phyloP scores from a whole-genome alignment of 2,329 filamentous ascomycete species.

The Sporothrix pallida region DNA sequence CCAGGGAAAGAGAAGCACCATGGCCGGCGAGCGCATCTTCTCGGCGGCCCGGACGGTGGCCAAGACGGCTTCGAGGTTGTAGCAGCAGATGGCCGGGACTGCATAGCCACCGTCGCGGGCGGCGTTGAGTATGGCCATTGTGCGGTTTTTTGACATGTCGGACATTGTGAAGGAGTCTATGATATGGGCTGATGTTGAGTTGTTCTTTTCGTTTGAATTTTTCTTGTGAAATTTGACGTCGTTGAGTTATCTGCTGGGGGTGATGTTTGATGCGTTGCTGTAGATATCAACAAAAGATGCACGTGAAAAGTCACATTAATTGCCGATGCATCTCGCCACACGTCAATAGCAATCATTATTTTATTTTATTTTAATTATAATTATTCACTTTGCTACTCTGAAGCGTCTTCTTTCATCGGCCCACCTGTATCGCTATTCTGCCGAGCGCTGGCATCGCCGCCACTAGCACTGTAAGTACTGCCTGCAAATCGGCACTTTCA shows the following conservation, averaged over 20 bases:
- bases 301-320: background rate
- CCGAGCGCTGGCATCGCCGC: background rate
- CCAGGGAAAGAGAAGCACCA: slow-evolving; percentile 78
- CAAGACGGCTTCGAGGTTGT: slow-evolving; percentile 58
- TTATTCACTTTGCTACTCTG: no score
- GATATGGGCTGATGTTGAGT: background rate
- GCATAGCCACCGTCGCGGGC: slow-evolving; percentile 62
- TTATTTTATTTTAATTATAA: no score
- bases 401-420: no score
- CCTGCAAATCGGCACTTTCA: slow-evolving; percentile 2
- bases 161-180: background rate
- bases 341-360: no score
- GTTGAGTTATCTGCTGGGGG: background rate
- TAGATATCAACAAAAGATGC: background rate
- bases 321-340: no score
- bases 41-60: slow-evolving; percentile 70
- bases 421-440: background rate
- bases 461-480: background rate
- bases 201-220: background rate
- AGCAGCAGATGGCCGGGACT: slow-evolving; percentile 60
- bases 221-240: no score
- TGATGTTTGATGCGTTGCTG: background rate
- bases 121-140: slow-evolving; percentile 62
- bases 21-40: slow-evolving; percentile 68
- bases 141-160: slow-evolving; percentile 50